Evolutionary conservation across 441 rosid species (phyloP).

Genomic region (Flueggea neowawraea): DNA sequence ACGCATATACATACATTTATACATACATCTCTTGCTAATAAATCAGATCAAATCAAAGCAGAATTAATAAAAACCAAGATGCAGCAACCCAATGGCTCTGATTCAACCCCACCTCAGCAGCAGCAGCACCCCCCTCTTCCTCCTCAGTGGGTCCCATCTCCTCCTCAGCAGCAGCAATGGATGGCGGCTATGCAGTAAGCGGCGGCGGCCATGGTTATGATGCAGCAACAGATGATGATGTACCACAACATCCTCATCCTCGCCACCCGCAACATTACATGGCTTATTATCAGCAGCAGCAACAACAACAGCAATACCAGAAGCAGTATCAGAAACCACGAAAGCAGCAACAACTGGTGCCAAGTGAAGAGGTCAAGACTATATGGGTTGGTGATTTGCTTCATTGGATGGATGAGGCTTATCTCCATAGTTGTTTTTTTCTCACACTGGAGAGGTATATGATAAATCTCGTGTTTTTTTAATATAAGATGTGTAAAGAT

Average conservation of each 20-base stretch:
- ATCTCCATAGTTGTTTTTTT: slow-evolving; percentile 76
- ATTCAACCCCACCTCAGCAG: slow-evolving; percentile 11
- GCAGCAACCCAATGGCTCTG: slow-evolving; percentile 66
- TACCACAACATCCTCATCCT: slow-evolving; percentile 52
- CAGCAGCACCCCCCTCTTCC: too few relatives aligned
- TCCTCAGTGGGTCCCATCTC: slow-evolving; percentile 36
- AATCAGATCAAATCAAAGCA: slow-evolving; percentile 19
- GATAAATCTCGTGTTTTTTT: slow-evolving; percentile 2
- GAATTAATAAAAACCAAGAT: slow-evolving; percentile 18
- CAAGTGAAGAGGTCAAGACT: slow-evolving; percentile 59
- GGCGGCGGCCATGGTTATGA: slow-evolving; percentile 72
- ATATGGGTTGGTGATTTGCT: slow-evolving; percentile 96
- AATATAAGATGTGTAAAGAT: slow-evolving; percentile 11
- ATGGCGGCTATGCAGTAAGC: slow-evolving; percentile 75
- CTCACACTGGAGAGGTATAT: slow-evolving; percentile 71
- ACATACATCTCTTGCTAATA: neutral
- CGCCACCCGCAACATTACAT: slow-evolving; percentile 34
- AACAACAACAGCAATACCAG: slow-evolving; percentile 46
- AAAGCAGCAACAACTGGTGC: slow-evolving; percentile 27
- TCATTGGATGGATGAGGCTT: slow-evolving; percentile 96
- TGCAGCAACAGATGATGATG: slow-evolving; percentile 83
- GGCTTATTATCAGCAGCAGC: slow-evolving; percentile 33
- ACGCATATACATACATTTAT: too few relatives aligned
- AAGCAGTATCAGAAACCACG: slow-evolving; percentile 45
- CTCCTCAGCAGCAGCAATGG: slow-evolving; percentile 52